Conservation (phyloP, 1,284 basidiomycete species). For the Gomphus bonarii region DNA sequence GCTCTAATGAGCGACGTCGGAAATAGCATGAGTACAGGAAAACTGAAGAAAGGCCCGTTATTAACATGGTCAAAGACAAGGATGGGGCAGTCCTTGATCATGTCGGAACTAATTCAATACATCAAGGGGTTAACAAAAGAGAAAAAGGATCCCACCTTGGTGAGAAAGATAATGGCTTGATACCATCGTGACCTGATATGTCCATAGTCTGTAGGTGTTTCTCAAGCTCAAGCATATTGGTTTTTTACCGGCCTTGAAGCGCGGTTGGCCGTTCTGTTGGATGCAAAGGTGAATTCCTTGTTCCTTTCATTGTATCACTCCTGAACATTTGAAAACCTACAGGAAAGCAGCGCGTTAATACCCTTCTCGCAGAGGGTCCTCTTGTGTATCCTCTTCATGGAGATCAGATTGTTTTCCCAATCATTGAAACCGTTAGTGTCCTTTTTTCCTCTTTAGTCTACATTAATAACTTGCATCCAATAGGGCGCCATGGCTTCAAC, state of each 20-base stretch:
- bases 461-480: constrained; percentile 2
- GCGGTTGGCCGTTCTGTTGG: constrained; percentile 46
- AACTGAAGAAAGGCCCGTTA: constrained; percentile 19
- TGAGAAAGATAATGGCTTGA: not conserved
- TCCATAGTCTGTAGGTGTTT: constrained; percentile 24
- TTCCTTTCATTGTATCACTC: not conserved
- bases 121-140: constrained; percentile 34
- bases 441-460: not conserved
- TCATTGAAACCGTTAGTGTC: constrained; percentile 48
- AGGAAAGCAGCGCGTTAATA: constrained; percentile 43
- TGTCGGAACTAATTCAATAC: constrained; percentile 51
- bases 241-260: constrained; percentile 52
- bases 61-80: constrained; percentile 36
- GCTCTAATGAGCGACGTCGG: constrained; percentile 50
- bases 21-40: constrained; percentile 21
- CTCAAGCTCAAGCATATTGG: constrained; percentile 28
- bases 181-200: constrained; percentile 20
- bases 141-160: constrained; percentile 25
- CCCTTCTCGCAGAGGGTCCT: constrained; percentile 48
- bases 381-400: constrained; percentile 46
- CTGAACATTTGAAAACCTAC: not conserved
- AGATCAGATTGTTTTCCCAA: constrained; percentile 48
- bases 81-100: constrained; percentile 53
- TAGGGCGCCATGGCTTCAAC: constrained; percentile 49
- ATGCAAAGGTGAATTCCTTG: constrained; percentile 41